phyloP scores from a whole-genome alignment of 441 rosid genomes.

The Bocquillonia castaneifolia region DNA sequence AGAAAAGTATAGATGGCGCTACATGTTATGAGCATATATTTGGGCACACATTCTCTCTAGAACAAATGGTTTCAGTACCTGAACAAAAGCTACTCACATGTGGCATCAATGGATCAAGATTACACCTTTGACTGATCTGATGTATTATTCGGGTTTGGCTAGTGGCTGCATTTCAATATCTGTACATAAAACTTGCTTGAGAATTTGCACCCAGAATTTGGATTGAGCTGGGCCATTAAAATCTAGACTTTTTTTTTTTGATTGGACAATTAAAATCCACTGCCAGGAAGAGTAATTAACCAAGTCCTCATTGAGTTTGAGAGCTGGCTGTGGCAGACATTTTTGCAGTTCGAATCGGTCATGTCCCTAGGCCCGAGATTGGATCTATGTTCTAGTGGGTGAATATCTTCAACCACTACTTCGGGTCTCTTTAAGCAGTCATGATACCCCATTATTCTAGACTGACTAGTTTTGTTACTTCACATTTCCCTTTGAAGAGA shows the following conservation, averaged over 20 bases:
- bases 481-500: not conserved
- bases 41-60: not conserved
- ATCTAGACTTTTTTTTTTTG: not conserved
- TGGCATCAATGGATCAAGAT: conserved; percentile 2
- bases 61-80: not conserved
- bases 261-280: not conserved
- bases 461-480: no score
- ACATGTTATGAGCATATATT: conserved; percentile 1
- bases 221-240: not conserved
- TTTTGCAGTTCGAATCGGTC: not conserved
- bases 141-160: not conserved
- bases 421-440: no score
- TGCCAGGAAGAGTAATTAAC: not conserved
- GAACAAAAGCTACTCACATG: not conserved
- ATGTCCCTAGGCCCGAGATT: not conserved
- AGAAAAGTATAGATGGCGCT: not conserved
- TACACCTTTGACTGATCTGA: not conserved
- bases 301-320: not conserved
- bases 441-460: not conserved
- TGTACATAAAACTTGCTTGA: not conserved
- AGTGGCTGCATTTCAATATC: not conserved
- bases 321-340: not conserved
- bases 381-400: not conserved
- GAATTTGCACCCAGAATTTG: not conserved
- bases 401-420: no score